phyloP scores from a whole-genome alignment of 1,284 basidiomycete species.

The Agroathelia rolfsii region DNA sequence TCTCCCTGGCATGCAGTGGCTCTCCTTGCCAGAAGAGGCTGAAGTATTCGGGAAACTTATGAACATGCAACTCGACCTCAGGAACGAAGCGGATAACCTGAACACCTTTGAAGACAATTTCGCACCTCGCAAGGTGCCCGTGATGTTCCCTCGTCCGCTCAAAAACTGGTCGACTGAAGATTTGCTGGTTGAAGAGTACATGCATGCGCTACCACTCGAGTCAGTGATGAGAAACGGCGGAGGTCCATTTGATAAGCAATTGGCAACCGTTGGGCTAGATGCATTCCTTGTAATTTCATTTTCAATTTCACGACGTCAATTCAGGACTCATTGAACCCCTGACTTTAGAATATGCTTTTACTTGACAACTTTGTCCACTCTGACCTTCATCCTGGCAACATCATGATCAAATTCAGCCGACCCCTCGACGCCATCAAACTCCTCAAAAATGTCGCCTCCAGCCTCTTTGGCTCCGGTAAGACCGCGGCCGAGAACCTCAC shows the following conservation, averaged over 20 bases:
- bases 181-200: conserved; percentile 86
- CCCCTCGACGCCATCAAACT: conserved; percentile 58
- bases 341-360: conserved; percentile 84
- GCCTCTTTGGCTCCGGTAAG: conserved; percentile 26
- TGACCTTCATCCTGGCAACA: conserved; percentile 91
- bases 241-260: conserved; percentile 81
- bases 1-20: conserved; percentile 92
- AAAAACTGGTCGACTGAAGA: conserved; percentile 71
- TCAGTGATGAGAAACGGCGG: conserved; percentile 83
- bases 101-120: conserved; percentile 85
- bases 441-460: conserved; percentile 41
- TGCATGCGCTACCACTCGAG: conserved; percentile 90
- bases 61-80: conserved; percentile 88
- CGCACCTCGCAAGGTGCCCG: conserved; percentile 62
- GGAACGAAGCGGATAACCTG: conserved; percentile 87
- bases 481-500: no score
- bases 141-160: conserved; percentile 87
- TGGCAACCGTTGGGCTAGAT: conserved; percentile 91
- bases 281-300: conserved; percentile 79
- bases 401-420: conserved; percentile 94
- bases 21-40: conserved; percentile 94
- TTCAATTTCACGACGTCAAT: no score
- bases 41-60: conserved; percentile 96
- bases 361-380: conserved; percentile 98
- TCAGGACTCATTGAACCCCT: no score